A percentile compares a stretch with the other conserved stretches of the same genome.
Evolutionary conservation across 1,284 basidiomycete genomes (phyloP).

Genomic region (Mycena sp.): DNA sequence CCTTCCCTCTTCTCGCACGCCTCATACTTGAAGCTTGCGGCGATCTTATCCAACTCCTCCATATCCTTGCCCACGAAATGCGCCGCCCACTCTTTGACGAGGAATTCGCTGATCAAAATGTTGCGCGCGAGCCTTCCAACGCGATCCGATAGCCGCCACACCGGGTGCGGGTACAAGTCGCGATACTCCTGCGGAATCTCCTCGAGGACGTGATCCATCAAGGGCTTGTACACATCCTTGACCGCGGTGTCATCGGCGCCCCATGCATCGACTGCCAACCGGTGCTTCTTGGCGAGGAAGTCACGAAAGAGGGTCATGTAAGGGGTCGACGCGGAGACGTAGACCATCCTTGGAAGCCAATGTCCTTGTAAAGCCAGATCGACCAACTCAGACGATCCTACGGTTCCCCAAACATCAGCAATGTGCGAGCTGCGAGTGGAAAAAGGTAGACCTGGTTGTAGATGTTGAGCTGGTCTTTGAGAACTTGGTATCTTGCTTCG

Average conservation of each 20-base stretch:
- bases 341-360: slow-evolving; percentile 89
- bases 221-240: slow-evolving; percentile 61
- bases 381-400: slow-evolving; percentile 80
- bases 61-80: slow-evolving; percentile 66
- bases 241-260: slow-evolving; percentile 63
- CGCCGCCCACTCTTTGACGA: slow-evolving; percentile 71
- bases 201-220: slow-evolving; percentile 61
- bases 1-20: slow-evolving; percentile 61
- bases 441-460: slow-evolving; percentile 65
- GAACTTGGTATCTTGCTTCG: slow-evolving; percentile 68
- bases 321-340: slow-evolving; percentile 71
- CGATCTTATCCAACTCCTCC: slow-evolving; percentile 67
- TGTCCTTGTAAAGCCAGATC: slow-evolving; percentile 89
- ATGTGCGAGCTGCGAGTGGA: background rate
- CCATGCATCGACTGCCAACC: slow-evolving; percentile 73
- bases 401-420: background rate
- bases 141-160: slow-evolving; percentile 56
- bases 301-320: slow-evolving; percentile 72
- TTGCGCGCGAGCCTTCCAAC: slow-evolving; percentile 63
- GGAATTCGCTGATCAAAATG: slow-evolving; percentile 69
- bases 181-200: slow-evolving; percentile 55
- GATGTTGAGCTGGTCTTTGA: slow-evolving; percentile 78
- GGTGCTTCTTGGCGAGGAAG: slow-evolving; percentile 72
- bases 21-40: slow-evolving; percentile 68
- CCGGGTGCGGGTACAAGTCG: slow-evolving; percentile 59